Evolutionary conservation across 106 monocot genomes (phyloP).

Genomic region (Dendrobium catenatum): DNA sequence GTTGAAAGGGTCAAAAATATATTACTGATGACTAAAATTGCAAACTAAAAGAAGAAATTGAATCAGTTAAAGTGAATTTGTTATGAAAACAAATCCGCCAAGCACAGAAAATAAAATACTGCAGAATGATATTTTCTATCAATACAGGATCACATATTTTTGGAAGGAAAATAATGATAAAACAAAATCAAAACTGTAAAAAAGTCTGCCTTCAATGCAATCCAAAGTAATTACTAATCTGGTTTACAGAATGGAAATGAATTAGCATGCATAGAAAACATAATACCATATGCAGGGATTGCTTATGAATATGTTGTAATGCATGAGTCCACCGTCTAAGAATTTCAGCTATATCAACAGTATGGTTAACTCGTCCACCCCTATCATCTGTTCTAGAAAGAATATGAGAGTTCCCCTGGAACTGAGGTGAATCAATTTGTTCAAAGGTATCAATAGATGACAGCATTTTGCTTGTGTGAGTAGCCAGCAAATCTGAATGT

Average conservation of each 20-base stretch:
- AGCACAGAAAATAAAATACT: not conserved
- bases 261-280: not conserved
- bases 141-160: not conserved
- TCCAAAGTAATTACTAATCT: not conserved
- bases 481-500: conserved; percentile 28
- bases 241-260: not conserved
- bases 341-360: conserved; percentile 94
- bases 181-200: not conserved
- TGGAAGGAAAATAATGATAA: not conserved
- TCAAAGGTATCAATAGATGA: conserved; percentile 23
- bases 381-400: conserved; percentile 49
- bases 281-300: conserved; percentile 86
- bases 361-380: conserved; percentile 54
- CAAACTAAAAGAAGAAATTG: not conserved
- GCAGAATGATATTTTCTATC: not conserved
- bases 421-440: conserved; percentile 26
- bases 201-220: not conserved
- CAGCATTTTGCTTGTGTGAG: conserved; percentile 25
- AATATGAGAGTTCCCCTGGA: conserved; percentile 44
- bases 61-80: not conserved
- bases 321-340: conserved; percentile 98
- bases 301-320: conserved; percentile 89
- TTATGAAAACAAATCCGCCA: not conserved
- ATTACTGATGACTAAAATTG: not conserved
- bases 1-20: not conserved